Base-by-base conservation (phyloP, 192 early-diverging fungal species). In the Coemansia sp. region DNA sequence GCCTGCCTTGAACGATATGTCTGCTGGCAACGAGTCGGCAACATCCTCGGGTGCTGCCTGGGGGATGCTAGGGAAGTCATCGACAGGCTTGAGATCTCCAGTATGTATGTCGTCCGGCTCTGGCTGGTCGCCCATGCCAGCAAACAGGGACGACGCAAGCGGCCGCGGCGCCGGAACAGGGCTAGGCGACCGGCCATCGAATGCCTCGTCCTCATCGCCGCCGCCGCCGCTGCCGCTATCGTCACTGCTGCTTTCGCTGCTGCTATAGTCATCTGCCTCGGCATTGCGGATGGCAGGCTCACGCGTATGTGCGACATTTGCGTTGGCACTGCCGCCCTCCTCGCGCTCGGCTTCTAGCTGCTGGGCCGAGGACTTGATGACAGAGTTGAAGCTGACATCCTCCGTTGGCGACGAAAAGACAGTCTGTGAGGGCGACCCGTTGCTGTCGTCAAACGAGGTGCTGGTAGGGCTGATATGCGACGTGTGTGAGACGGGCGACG, bases 381-480 rank as follows among this genome's bases (percentile, higher is more conserved):
- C 33, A 6, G 54, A 48, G 36, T 30, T 43, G 39, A 65, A 65
- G 38, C 49, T 41, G n/a, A 44, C 21, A 10, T 65, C 54, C 10
- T 42, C 28, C 3, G 62, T 46, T 0, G 62, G 62, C 20, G 62
- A 65, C 4, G 62, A 57, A 14, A 57, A 48, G 0, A 50, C 55
- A 6, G 62, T 65, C n/a, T 65, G 55, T 27, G 60, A 47, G 36
- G 60, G 49, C 14, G 54, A 52, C 2, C 49, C 52, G 4, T 44
- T 64, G 11, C 50, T 53, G 21, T 54, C 62, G 17, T 72, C 62
- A 47, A 72, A 72, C 4, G 68, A 48, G 7, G 62, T 71, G 67
- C 67, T 71, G 4, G 61, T 54, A 0, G 67, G 67, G 18, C 67
- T 70, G 35, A 56, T 31, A 30, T 61, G 58, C 23, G 54, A 57